phyloP scores from a whole-genome alignment of 192 early-diverging fungal genomes.

The Podila clonocystis region DNA sequence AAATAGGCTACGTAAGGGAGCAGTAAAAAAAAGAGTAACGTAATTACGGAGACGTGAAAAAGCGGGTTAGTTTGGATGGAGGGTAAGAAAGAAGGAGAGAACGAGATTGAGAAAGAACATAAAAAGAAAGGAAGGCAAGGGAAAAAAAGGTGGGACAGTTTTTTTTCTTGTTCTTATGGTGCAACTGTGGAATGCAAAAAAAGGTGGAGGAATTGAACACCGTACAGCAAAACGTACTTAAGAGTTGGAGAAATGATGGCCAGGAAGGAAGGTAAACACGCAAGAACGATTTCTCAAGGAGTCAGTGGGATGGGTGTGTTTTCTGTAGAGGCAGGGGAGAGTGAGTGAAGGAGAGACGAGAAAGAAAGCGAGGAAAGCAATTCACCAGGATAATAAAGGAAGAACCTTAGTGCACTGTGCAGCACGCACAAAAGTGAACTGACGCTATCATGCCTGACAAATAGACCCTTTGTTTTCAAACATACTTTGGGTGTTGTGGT shows the following conservation, averaged over 20 bases:
- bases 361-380: background rate
- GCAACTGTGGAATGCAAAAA: background rate
- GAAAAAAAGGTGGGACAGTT: background rate
- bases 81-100: slow-evolving; percentile 1
- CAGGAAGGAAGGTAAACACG: no score
- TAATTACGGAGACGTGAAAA: background rate
- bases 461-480: background rate
- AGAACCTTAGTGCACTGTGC: background rate
- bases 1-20: background rate
- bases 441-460: background rate
- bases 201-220: background rate
- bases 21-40: background rate
- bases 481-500: no score
- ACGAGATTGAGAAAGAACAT: background rate
- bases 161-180: no score
- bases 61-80: background rate
- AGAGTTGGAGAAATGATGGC: no score
- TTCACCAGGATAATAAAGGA: background rate
- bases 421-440: background rate
- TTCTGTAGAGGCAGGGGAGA: no score
- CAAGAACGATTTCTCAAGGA: no score
- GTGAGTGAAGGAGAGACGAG: background rate
- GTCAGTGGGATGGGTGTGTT: no score
- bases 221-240: no score
- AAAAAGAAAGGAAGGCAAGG: background rate